Conservation (phyloP, 179 eudicot species). For the Silene coronaria region DNA sequence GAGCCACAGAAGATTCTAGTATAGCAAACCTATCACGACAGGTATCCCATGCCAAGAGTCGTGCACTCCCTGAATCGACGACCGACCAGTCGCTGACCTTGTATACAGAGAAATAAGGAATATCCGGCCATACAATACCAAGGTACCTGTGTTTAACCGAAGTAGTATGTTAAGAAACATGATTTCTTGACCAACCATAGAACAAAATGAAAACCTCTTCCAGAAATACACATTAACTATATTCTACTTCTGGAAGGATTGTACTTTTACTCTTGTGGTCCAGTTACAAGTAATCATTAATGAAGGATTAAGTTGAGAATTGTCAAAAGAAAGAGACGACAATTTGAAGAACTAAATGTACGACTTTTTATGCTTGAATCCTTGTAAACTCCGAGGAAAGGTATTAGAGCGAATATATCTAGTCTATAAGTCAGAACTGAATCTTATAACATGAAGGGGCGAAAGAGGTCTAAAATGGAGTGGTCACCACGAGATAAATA, state of each 20-base stretch:
- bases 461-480: background rate
- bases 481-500: background rate
- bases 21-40: conserved; percentile 90
- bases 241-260: background rate
- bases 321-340: background rate
- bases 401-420: background rate
- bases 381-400: background rate
- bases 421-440: background rate
- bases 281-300: conserved; percentile 2
- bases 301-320: background rate
- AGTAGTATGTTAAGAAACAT: conserved; percentile 4
- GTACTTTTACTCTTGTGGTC: background rate
- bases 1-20: conserved; percentile 71
- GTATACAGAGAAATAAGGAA: conserved; percentile 87
- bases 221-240: background rate
- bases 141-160: conserved; percentile 59
- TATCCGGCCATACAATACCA: conserved; percentile 95
- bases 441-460: background rate
- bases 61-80: conserved; percentile 94
- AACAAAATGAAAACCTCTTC: background rate
- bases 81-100: conserved; percentile 96
- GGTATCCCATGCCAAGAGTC: conserved; percentile 95
- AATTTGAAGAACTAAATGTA: background rate
- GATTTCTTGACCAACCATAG: background rate
- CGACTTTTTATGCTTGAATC: background rate